Base-by-base conservation (phyloP, 495 filamentous ascomycete genomes). In the Immersiella caudata region DNA sequence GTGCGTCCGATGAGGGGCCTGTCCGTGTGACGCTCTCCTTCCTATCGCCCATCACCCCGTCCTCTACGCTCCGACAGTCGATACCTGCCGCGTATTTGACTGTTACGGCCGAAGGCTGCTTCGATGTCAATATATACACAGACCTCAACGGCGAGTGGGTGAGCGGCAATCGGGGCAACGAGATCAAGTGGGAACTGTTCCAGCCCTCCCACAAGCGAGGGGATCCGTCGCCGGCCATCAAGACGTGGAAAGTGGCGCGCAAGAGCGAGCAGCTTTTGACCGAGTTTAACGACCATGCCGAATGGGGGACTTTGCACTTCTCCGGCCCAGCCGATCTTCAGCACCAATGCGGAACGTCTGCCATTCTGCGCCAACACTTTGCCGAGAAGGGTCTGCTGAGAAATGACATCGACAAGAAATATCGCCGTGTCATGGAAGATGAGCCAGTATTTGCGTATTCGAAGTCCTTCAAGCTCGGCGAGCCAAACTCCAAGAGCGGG, bases 71-170 rank as follows among this genome's bases (percentile, higher is more conserved):
- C 67, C 87, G 93, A 71, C 94, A 98, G 82, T 90, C 92, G 27
- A 89, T 98, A 49, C 94, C 94, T 27, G 94, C 93, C 16, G 89
- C 90, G 49, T 98, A 98, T 73, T 65, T 97, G 51, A 90, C 88
- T 9, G 84, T 96, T 36, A 79, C 90, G 72, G 92, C 91, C 22
- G 82, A 87, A 66, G 93, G 92, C 36, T 82, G 80, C 61, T 86
- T 89, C 60, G 85, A 91, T 69, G 81, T 97, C n/a, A 87, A 90
- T 74, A 79, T 98, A 33, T 97, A 96, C 70, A 81, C 96, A 62
- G 94, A 98, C 74, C 69, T 95, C 27, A 94, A 97, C 73, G 94
- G 94, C 1, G 88, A 93, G 75, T 96, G 93, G 94, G 90, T 91
- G 51, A 94, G 89, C 70, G 92, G 91, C 11, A 86, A 94, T 64